Percentiles rank a stretch among this genome's conserved stretches.
phyloP scores from a whole-genome alignment of 2,329 filamentous ascomycete species.

The Paracoccidioides brasiliensis region DNA sequence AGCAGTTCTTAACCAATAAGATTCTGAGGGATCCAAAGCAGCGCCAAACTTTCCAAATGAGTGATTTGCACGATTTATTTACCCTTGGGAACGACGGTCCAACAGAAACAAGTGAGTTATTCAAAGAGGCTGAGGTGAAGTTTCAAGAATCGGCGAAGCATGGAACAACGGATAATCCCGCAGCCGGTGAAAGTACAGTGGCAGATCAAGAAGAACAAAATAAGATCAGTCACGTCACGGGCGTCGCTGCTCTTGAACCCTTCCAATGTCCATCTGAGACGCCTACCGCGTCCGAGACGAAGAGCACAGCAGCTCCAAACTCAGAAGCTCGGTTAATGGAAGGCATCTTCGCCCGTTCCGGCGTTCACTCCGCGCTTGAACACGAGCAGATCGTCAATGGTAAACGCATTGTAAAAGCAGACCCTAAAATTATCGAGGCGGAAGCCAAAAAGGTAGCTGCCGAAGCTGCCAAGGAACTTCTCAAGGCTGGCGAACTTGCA shows the following conservation, averaged over 20 bases:
- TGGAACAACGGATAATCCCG: background rate
- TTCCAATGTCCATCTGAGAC: constrained; percentile 39
- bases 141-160: constrained; percentile 33
- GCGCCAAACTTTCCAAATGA: constrained; percentile 76
- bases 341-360: constrained; percentile 73
- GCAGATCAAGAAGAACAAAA: constrained; percentile 22
- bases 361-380: constrained; percentile 80
- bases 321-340: constrained; percentile 69
- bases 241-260: constrained; percentile 52
- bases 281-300: constrained; percentile 12
- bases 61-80: constrained; percentile 85
- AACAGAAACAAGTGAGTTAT: constrained; percentile 75
- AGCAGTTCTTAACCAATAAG: constrained; percentile 94
- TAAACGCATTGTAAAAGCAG: constrained; percentile 56
- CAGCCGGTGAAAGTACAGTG: background rate
- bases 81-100: constrained; percentile 56
- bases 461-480: constrained; percentile 62
- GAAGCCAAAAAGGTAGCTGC: constrained; percentile 72
- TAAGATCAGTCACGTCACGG: constrained; percentile 42
- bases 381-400: constrained; percentile 85
- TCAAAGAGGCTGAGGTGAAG: constrained; percentile 72
- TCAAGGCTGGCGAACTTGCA: constrained; percentile 59
- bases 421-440: constrained; percentile 63
- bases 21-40: constrained; percentile 91
- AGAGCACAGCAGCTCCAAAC: constrained; percentile 21